Base-by-base conservation (phyloP, 140 eudicot species). In the Flaveria floridana region DNA sequence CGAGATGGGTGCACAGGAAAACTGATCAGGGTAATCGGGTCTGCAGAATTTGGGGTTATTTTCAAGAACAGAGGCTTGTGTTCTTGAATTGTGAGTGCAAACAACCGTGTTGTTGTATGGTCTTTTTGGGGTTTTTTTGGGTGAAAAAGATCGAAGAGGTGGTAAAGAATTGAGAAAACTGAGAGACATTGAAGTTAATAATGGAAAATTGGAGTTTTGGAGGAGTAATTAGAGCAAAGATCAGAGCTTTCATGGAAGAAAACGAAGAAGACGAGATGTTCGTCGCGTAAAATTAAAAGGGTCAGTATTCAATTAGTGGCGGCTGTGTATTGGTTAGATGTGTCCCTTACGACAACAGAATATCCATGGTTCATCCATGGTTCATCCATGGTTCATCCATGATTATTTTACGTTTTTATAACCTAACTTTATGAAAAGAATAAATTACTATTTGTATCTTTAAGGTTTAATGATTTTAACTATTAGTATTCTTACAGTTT, bases 1-100 rank as follows among this genome's bases (percentile, higher is more conserved):
- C n/a, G 74, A 76, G 52, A 85, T 65, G 65, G 86, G 85, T 42
- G 41, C 58, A 74, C 78, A 59, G 39, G 80, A 77, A 58, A 59
- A 74, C 4, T 71, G 85, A 14, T 86, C 86, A 15, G 79, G 70
- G 46, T 16, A 82, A 77, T 53, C 73, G 79, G 89, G 84, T 73
- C 84, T 39, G 75, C 28, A 65, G 28, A 64, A 87, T 20, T 80
- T 77, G 6, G 28, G 16, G 19, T n/a, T 76, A 59, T 65, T 65
- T 10, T 78, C 74, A 37, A 75, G 52, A 58, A 44, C 50, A 44
- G 41, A 34, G 34, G 8, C 7, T 19, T 78, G 78, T 11, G 78
- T 61, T 68, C 21, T 61, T 20, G 81, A 81, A 70, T 76, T 46
- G 51, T 76, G 78, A 16, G 71, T 23, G 1, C 81, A 64, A 19